A percentile compares a stretch with the other conserved stretches of the same genome.
phyloP scores from a whole-genome alignment of 2,329 filamentous ascomycete genomes.

The Microdochium trichocladiopsis region DNA sequence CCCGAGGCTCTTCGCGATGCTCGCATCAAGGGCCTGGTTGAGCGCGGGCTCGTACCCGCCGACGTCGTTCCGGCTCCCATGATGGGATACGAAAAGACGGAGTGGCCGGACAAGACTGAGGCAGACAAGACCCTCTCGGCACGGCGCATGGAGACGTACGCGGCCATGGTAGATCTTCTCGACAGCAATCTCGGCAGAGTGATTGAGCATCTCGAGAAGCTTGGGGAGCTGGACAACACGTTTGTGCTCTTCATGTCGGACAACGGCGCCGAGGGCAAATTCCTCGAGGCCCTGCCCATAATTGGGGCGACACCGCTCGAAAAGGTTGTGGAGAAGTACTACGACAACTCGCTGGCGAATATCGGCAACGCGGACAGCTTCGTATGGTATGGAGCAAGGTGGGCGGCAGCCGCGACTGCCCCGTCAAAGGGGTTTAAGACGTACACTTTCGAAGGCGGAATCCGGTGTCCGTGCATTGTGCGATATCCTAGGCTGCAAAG shows the following conservation, averaged over 20 bases:
- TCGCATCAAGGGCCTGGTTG: not conserved
- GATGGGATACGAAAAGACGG: not conserved
- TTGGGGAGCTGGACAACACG: constrained; percentile 44
- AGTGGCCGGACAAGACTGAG: constrained; percentile 9
- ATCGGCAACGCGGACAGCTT: constrained; percentile 46
- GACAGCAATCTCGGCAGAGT: constrained; percentile 43
- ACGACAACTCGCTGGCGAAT: constrained; percentile 48
- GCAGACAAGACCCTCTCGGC: constrained; percentile 5
- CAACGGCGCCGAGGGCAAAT: constrained; percentile 43
- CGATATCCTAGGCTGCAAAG: constrained; percentile 12
- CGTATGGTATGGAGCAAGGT: constrained; percentile 50
- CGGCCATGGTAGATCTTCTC: constrained; percentile 46
- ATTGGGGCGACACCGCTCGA: no score
- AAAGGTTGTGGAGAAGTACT: constrained; percentile 32
- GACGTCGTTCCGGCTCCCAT: constrained; percentile 11
- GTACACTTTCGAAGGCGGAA: constrained; percentile 40
- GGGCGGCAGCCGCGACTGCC: constrained; percentile 30
- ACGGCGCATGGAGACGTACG: constrained; percentile 32
- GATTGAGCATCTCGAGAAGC: constrained; percentile 35
- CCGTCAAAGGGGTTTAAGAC: constrained; percentile 12
- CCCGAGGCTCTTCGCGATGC: not conserved
- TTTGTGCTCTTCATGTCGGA: constrained; percentile 48
- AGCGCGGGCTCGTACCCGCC: constrained; percentile 25
- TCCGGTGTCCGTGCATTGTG: constrained; percentile 18
- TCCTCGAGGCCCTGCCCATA: constrained; percentile 11